These are phyloP conservation scores for Auricularia cornea DNA, from an alignment of 768 basidiomycete species.

Conservation along the genomic window DNA sequence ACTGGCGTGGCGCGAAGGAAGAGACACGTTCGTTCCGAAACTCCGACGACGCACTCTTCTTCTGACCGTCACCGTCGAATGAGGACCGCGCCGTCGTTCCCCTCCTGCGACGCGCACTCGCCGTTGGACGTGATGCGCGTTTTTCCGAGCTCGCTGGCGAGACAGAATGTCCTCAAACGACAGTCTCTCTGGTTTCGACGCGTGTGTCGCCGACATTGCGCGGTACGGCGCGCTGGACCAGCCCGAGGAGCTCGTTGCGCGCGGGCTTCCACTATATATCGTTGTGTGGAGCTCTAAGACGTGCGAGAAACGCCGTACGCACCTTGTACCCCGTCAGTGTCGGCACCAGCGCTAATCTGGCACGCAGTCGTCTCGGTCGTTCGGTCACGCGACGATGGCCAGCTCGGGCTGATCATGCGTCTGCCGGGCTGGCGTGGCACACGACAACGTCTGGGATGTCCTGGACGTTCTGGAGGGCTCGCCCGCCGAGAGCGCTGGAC, in stretches of 20 bases:
- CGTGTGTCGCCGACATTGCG: too few relatives aligned
- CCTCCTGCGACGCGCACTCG: background rate
- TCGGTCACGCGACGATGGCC: slow-evolving; percentile 56
- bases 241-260: background rate
- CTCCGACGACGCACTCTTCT: too few relatives aligned
- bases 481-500: slow-evolving; percentile 91
- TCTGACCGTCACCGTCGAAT: too few relatives aligned
- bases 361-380: slow-evolving; percentile 15
- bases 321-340: background rate
- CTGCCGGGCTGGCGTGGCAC: slow-evolving; percentile 80
- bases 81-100: background rate
- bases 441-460: slow-evolving; percentile 98
- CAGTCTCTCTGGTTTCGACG: slow-evolving; percentile 59
- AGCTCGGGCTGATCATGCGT: slow-evolving; percentile 93
- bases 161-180: too few relatives aligned
- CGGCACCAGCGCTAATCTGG: too few relatives aligned
- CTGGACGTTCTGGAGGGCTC: slow-evolving; percentile 93
- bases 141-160: slow-evolving; percentile 80
- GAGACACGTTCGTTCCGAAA: too few relatives aligned
- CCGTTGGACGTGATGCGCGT: slow-evolving; percentile 79
- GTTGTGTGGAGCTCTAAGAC: slow-evolving; percentile 81
- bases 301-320: slow-evolving; percentile 55
- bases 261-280: slow-evolving; percentile 45
- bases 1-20: too few relatives aligned
- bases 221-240: background rate